Percentiles rank a stretch among this genome's conserved stretches.
phyloP scores from a whole-genome alignment of 192 early-diverging fungal species.

The Bifiguratus adelaidae region DNA sequence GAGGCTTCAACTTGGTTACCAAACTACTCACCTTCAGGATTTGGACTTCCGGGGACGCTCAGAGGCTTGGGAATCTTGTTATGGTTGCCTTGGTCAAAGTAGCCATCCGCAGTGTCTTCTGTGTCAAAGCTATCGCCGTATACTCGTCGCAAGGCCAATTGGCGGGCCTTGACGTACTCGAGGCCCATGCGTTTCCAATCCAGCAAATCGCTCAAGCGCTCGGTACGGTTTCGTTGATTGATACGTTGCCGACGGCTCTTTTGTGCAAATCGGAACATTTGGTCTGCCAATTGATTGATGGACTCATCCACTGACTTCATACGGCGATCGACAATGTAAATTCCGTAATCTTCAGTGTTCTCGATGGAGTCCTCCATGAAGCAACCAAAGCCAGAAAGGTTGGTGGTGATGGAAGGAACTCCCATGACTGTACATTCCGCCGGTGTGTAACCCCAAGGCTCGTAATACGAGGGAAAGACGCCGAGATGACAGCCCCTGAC shows the following conservation, averaged over 20 bases:
- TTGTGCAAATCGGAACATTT: slow-evolving; percentile 89
- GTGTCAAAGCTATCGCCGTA: slow-evolving; percentile 83
- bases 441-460: slow-evolving; percentile 97
- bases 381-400: slow-evolving; percentile 94
- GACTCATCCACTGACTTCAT: slow-evolving; percentile 89
- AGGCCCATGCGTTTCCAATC: slow-evolving; percentile 99
- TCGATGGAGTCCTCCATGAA: slow-evolving; percentile 97
- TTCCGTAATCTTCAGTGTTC: slow-evolving; percentile 90
- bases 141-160: slow-evolving; percentile 79
- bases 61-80: slow-evolving; percentile 80
- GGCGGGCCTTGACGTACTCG: slow-evolving; percentile 96
- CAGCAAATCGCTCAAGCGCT: slow-evolving; percentile 87
- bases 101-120: slow-evolving; percentile 44
- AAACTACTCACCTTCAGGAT: too few species aligned
- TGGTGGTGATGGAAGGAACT: slow-evolving; percentile 91
- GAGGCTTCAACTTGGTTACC: too few species aligned
- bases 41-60: slow-evolving; percentile 79
- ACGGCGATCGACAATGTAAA: slow-evolving; percentile 93
- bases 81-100: slow-evolving; percentile 30
- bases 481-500: slow-evolving; percentile 94
- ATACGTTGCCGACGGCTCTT: slow-evolving; percentile 96
- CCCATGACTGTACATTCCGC: slow-evolving; percentile 99
- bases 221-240: slow-evolving; percentile 96
- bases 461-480: slow-evolving; percentile 96
- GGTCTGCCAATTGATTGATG: slow-evolving; percentile 72